Evolutionary conservation across 2,329 filamentous ascomycete genomes (phyloP).

Genomic region (Microdochium nivale): DNA sequence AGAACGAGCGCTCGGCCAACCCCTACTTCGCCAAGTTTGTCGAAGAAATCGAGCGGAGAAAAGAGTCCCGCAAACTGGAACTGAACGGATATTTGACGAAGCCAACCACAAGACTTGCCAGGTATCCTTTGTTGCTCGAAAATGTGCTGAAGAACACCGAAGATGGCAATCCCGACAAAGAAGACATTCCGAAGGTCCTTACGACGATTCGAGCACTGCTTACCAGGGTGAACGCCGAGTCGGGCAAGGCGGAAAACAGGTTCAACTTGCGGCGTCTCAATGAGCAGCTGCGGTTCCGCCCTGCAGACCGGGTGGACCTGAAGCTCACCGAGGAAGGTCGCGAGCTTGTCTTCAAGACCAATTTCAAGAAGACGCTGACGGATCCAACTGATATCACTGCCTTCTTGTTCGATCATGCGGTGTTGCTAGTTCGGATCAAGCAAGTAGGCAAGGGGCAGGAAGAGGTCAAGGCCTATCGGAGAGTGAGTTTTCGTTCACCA

Average conservation of each 20-base stretch:
- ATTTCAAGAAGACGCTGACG: slow-evolving; percentile 84
- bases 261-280: slow-evolving; percentile 93
- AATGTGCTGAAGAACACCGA: slow-evolving; percentile 88
- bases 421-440: slow-evolving; percentile 85
- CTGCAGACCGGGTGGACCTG: slow-evolving; percentile 84
- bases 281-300: slow-evolving; percentile 82
- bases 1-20: slow-evolving; percentile 87
- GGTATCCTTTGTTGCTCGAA: slow-evolving; percentile 87
- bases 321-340: slow-evolving; percentile 90
- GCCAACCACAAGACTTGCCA: slow-evolving; percentile 86
- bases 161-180: slow-evolving; percentile 79
- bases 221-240: slow-evolving; percentile 84
- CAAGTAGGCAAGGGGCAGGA: slow-evolving; percentile 81
- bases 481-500: slow-evolving; percentile 29
- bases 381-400: slow-evolving; percentile 86
- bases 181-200: slow-evolving; percentile 86
- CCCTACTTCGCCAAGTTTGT: slow-evolving; percentile 82
- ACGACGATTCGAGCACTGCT: slow-evolving; percentile 80
- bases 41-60: slow-evolving; percentile 90
- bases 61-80: slow-evolving; percentile 93
- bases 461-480: slow-evolving; percentile 89
- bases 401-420: slow-evolving; percentile 93
- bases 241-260: slow-evolving; percentile 93
- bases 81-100: slow-evolving; percentile 97
- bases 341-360: slow-evolving; percentile 89